Evolutionary conservation across 305 asterid species (phyloP), one percentile per base, ranked within the genome.

Genomic region (Vinca major): DNA sequence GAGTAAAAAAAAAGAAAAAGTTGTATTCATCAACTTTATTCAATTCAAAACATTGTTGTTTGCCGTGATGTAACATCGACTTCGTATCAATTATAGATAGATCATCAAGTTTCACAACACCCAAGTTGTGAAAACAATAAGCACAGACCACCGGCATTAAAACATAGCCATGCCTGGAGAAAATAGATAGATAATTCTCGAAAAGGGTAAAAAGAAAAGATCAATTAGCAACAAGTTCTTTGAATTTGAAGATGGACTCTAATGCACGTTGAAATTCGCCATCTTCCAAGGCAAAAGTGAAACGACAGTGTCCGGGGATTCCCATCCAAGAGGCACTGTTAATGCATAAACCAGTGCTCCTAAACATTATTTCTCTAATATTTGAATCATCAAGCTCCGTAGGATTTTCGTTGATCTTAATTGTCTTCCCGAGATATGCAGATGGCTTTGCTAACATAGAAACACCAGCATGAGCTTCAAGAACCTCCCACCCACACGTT

Each of bases 291-390:
- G 94, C 98, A 40, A 86, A 74, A 67, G 92, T 86, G 82, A 94
- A 89, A 69, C 98, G 93, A 78, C 98, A 91, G 73, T 86, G 86
- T 19, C 96, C 96, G 5, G 97, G 92, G 64, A 89, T 84, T 50
- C 98, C 98, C 0, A 96, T 94, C 99, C 97, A 94, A 0, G 83
- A 71, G 39, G 91, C 83, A 64, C 99, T 88, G 61, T 94, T 91
- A 82, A 91, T 94, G 86, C 98, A 94, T 79, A 94, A 77, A 65
- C 97, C 96, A 0, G 97, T 91, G 87, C 85, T 71, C 53, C 62
- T 76, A 10, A 89, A 80, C 84, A 94, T 73, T 56, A 94, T 91
- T 66, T 91, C 96, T 73, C 99, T 86, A 71, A 91, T 84, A 71
- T 89, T 94, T 16, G 88, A 77, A 83, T 84, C 88, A 12, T 88